Base-by-base conservation (phyloP, 2,329 filamentous ascomycete species). In the Penicillium sp. region DNA sequence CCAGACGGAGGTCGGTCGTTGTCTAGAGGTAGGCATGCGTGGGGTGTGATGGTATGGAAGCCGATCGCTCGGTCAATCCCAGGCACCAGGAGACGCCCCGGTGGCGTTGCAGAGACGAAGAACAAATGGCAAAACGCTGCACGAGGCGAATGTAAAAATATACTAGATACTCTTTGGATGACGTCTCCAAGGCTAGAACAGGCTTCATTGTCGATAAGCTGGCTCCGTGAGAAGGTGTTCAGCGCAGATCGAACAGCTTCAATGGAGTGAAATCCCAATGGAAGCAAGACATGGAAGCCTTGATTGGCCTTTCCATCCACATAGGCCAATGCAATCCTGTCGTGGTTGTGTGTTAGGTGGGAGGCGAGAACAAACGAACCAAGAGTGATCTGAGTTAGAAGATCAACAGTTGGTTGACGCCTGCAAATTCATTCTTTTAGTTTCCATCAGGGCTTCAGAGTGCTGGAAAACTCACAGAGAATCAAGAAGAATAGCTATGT, bases 401-500 rank as follows among this genome's bases (percentile, higher is more conserved):
- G 40, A 25, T 53, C 51, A 15, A 60, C 53, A 3, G 64, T 54
- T 23, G 60, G 45, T 40, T 59, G 56, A 53, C 52, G 46, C 46
- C 57, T 62, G 8, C 44, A 48, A 15, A 51, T 3, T 15, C 4
- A 27, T 9, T 20, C 6, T 4, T 25, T 57, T 46, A 57, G 55
- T 18, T 57, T 11, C 55, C 12, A 46, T 20, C n/a, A 3, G 2
- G 46, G 6, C 33, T n/a, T 26, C 23, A 37, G 12, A 33, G 26
- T 43, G 14, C 4, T 20, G 6, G 2, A n/a, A 33, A 23, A 69
- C 72, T 58, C 56, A 75, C 73, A 68, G 55, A 35, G 64, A 69
- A 51, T 75, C 71, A 31, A 75, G 60, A 9, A 75, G 51, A 35
- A 75, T 66, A 37, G 70, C 62, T n/a, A 72, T 60, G 48, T 74